Percentiles rank a stretch among this genome's conserved stretches.
Conservation (phyloP, 768 basidiomycete genomes). For the Boletus huronensis region DNA sequence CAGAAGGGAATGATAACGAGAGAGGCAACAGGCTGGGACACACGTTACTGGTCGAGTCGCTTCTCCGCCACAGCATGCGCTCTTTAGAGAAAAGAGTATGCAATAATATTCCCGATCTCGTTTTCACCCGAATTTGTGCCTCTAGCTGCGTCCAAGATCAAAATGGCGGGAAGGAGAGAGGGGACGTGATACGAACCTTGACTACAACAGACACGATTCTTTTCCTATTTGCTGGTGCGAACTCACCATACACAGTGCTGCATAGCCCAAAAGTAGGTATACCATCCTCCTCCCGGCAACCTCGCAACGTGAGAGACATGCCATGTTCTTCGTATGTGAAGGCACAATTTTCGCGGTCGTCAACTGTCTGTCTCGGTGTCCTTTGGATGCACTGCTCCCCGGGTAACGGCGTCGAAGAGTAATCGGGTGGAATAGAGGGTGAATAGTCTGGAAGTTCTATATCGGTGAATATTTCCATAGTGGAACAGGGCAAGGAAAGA, state of each 20-base stretch:
- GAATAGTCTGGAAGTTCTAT: constrained; percentile 49
- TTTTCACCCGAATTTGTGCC: constrained; percentile 22
- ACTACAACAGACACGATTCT: constrained; percentile 25
- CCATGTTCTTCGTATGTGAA: constrained; percentile 31
- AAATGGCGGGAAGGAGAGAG: not conserved
- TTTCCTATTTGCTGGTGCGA: constrained; percentile 24
- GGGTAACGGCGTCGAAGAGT: constrained; percentile 50
- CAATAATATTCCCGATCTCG: constrained; percentile 1
- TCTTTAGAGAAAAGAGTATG: constrained; percentile 26
- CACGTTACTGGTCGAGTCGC: constrained; percentile 2
- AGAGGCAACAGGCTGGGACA: constrained; percentile 32
- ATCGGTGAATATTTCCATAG: constrained; percentile 13
- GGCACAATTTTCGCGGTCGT: constrained; percentile 17
- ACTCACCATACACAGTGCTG: constrained; percentile 29
- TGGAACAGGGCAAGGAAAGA: constrained; percentile 1
- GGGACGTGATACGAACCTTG: constrained; percentile 21
- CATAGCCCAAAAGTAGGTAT: constrained; percentile 31
- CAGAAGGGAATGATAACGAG: constrained; percentile 28
- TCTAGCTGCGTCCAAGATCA: constrained; percentile 19
- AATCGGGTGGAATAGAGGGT: constrained; percentile 52
- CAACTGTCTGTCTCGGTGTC: constrained; percentile 31
- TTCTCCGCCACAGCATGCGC: constrained; percentile 21
- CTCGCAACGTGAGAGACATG: constrained; percentile 30
- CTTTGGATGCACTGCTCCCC: constrained; percentile 54
- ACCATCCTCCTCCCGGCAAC: constrained; percentile 31